Evolutionary conservation across 805 yeast genomes (phyloP), one percentile per base, ranked within the genome.

Genomic region (Ascoidea rubescens): DNA sequence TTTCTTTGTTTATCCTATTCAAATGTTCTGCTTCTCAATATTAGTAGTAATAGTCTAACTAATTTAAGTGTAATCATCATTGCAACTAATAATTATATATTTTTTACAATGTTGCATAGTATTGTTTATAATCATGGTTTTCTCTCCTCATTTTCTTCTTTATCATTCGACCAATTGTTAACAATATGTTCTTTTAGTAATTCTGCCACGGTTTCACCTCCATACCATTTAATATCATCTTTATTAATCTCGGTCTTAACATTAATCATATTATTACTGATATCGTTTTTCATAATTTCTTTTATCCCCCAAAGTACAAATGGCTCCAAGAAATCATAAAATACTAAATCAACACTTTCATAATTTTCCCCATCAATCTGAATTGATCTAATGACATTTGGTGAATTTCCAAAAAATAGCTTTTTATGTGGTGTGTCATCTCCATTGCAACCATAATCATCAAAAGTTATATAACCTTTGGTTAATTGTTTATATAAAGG

Each of bases 401-500:
- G 96, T 3, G 88, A 71, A 5, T 73, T 75, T 63, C 75, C 82
- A 53, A 73, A 69, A 0, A 70, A 69, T 48, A 84, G 75, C 1
- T 86, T 75, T 53, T 67, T 70, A 67, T 85, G 90, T 53, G 80
- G 59, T 45, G 88, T 74, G 70, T 86, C 98, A 63, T 93, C 99
- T 28, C 99, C 99, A 56, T 81, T 80, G 56, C 71, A 66, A 0
- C 97, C 99, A 58, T 75, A 73, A 60, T 91, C 98, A 62, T 93
- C 99, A 48, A 66, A 59, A 0, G 99, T 91, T 0, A 80, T 81
- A 59, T 84, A 86, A 0, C 99, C 99, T 55, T 77, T 78, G 1
- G 79, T 60, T 12, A 73, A 60, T 7, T 58, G 60, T 5, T 64
- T 48, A n/a, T 5, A 5, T 5, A 2, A 28, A 17, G n/a, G 12